These are phyloP conservation scores for Colletotrichum sp. DNA, from an alignment of 2,329 filamentous ascomycete species.

Conservation along the genomic window DNA sequence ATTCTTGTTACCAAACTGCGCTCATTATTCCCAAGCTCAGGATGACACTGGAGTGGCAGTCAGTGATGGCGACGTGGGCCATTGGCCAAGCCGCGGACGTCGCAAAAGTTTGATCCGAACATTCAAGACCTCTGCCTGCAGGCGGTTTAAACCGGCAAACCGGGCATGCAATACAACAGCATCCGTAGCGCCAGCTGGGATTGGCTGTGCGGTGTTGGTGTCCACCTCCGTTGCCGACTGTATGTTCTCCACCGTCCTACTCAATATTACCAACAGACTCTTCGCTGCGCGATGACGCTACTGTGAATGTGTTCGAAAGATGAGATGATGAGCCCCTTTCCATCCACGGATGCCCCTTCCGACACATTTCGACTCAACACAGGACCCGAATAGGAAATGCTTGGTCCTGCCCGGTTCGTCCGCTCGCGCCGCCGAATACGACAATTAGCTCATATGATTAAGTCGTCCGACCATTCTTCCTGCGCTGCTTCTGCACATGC, in stretches of 20 bases:
- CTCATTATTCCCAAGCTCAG: not conserved
- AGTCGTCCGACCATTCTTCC: not conserved
- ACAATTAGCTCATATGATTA: not conserved
- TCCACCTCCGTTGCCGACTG: not conserved
- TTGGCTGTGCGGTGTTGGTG: not conserved
- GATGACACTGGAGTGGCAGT: not conserved
- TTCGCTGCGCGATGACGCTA: not conserved
- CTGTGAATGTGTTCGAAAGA: not conserved
- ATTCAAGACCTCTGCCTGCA: not conserved
- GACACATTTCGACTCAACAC: not conserved
- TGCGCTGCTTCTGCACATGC: not conserved
- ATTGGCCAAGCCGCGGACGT: not conserved
- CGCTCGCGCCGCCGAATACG: not conserved
- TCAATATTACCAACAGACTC: not conserved
- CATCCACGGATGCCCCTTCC: not conserved
- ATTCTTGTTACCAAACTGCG: not conserved
- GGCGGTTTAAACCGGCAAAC: not conserved
- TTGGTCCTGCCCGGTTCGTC: not conserved
- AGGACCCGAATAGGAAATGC: not conserved
- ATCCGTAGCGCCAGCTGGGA: not conserved
- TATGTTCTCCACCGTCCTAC: not conserved
- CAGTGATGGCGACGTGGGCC: not conserved
- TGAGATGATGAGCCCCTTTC: not conserved
- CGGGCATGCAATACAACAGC: not conserved
- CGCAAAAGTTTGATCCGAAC: not conserved